These are phyloP conservation scores for Haberlea rhodopensis DNA, from an alignment of 257 asterid species.

Conservation along the genomic window DNA sequence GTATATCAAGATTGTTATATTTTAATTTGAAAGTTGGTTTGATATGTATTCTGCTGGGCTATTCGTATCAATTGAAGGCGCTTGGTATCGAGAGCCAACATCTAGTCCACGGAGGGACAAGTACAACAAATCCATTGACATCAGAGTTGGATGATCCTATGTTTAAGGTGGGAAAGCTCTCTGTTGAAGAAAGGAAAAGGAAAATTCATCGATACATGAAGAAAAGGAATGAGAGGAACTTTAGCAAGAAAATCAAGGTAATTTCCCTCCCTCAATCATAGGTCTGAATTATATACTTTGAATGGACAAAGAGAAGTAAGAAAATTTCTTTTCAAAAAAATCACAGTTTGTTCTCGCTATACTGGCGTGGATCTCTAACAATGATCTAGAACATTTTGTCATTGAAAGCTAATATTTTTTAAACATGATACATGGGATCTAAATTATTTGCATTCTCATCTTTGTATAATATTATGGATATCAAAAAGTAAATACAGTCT, in stretches of 20 bases:
- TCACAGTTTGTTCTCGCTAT: no score
- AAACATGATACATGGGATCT: no score
- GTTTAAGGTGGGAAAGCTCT: slow-evolving; percentile 68
- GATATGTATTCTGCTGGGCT: background rate
- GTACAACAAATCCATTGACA: slow-evolving; percentile 46
- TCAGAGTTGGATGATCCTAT: slow-evolving; percentile 78
- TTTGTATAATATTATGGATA: no score
- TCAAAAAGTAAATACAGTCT: no score
- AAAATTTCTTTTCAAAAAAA: no score
- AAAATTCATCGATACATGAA: slow-evolving; percentile 79
- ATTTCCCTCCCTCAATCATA: slow-evolving; percentile 16
- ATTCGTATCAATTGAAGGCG: slow-evolving; percentile 34
- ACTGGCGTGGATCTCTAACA: no score
- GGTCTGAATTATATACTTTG: background rate
- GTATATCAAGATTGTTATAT: background rate
- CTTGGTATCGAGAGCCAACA: slow-evolving; percentile 64
- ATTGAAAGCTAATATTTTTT: no score
- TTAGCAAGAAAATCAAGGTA: slow-evolving; percentile 94
- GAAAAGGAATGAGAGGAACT: slow-evolving; percentile 87
- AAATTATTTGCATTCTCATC: no score
- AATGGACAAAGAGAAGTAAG: background rate
- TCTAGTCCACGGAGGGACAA: slow-evolving; percentile 48
- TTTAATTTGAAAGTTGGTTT: background rate
- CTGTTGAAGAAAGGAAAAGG: slow-evolving; percentile 80
- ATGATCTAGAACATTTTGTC: no score